Conservation (phyloP, 2,329 filamentous ascomycete genomes). For the Penicillium sp. region DNA sequence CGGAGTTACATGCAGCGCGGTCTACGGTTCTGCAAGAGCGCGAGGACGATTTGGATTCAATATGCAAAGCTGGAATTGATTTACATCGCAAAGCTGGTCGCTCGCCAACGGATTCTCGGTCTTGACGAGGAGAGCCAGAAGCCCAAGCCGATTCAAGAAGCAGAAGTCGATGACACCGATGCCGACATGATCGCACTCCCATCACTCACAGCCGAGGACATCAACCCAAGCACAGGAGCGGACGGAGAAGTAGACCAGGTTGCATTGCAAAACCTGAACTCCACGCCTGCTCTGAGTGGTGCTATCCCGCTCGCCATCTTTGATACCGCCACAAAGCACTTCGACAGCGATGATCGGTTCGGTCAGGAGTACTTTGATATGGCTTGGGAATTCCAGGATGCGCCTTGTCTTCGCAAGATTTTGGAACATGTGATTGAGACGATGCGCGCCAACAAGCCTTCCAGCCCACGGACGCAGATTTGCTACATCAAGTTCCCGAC, state of each 20-base stretch:
- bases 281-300: constrained; percentile 82
- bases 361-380: constrained; percentile 79
- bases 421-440: constrained; percentile 68
- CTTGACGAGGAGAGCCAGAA: constrained; percentile 50
- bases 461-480: constrained; percentile 63
- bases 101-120: constrained; percentile 67
- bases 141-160: constrained; percentile 40
- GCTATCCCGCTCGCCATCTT: constrained; percentile 92
- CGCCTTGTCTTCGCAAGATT: constrained; percentile 65
- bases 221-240: constrained; percentile 55
- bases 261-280: constrained; percentile 63
- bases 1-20: constrained; percentile 85
- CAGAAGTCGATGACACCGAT: constrained; percentile 46
- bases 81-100: constrained; percentile 79
- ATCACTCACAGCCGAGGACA: constrained; percentile 61
- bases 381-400: constrained; percentile 67
- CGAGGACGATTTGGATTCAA: constrained; percentile 77
- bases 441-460: constrained; percentile 61
- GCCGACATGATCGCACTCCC: constrained; percentile 60
- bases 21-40: constrained; percentile 79
- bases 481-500: constrained; percentile 72
- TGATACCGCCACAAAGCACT: constrained; percentile 77
- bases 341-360: constrained; percentile 64
- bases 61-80: constrained; percentile 91
- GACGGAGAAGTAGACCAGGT: constrained; percentile 54